Evolutionary conservation across 805 yeast species (phyloP).

Genomic region (Candida berthetii): DNA sequence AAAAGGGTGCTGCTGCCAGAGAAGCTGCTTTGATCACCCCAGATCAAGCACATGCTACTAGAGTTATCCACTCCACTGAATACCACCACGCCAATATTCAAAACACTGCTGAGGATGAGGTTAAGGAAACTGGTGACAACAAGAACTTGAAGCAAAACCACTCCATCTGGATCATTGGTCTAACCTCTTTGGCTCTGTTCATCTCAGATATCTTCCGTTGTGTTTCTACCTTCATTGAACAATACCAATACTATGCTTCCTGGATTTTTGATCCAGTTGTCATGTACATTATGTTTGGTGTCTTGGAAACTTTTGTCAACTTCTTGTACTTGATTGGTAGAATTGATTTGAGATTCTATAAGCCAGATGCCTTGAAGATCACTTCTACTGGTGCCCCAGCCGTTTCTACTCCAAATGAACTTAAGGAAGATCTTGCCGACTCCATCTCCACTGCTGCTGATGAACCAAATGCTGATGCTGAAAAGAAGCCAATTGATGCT

Average conservation of each 20-base stretch:
- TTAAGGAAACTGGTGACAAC: constrained; percentile 14
- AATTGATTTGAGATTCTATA: constrained; percentile 73
- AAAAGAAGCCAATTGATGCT: too few species aligned
- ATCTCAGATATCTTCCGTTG: constrained; percentile 46
- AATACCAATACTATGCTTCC: constrained; percentile 24
- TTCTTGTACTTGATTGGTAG: constrained; percentile 54
- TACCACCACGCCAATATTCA: constrained; percentile 26
- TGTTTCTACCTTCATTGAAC: constrained; percentile 35
- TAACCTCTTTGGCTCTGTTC: constrained; percentile 43
- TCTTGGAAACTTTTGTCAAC: constrained; percentile 54
- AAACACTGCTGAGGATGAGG: constrained; percentile 7
- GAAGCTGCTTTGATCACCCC: constrained; percentile 31
- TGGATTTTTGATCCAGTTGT: constrained; percentile 51
- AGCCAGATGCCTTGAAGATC: constrained; percentile 48
- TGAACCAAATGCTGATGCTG: too few species aligned
- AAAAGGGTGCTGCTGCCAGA: constrained; percentile 42
- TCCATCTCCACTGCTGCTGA: too few species aligned
- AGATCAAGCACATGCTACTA: constrained; percentile 34
- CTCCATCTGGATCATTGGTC: constrained; percentile 37
- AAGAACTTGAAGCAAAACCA: constrained; percentile 37
- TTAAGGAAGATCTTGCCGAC: too few species aligned
- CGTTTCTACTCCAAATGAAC: not conserved
- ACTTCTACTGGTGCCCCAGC: not conserved
- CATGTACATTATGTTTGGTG: constrained; percentile 67
- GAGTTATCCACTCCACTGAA: constrained; percentile 58